These are phyloP conservation scores for Avena eriantha DNA, from an alignment of 176 grass and related monocot species.

Conservation along the genomic window DNA sequence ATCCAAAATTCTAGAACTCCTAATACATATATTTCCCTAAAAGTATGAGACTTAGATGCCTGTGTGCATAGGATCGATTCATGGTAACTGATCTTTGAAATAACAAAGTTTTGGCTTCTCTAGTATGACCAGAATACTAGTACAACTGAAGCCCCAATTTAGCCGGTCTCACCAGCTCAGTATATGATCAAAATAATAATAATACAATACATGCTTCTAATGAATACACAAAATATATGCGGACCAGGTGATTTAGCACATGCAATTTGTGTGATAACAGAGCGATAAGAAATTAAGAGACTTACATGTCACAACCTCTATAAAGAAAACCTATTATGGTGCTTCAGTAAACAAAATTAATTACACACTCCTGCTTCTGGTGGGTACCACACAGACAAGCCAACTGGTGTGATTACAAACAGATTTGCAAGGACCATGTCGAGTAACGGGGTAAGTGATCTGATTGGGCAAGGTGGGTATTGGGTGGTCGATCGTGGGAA, in stretches of 20 bases:
- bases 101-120: background rate
- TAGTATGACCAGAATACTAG: constrained; percentile 3
- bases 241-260: background rate
- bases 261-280: background rate
- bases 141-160: background rate
- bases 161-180: background rate
- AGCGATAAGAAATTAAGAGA: background rate
- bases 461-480: too few relatives aligned
- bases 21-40: background rate
- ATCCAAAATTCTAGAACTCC: background rate
- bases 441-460: too few relatives aligned
- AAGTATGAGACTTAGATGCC: background rate
- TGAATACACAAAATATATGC: background rate
- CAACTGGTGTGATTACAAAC: too few relatives aligned
- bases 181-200: background rate
- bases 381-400: background rate
- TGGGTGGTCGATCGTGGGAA: too few relatives aligned
- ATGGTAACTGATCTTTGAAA: background rate
- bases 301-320: background rate
- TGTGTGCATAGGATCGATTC: background rate
- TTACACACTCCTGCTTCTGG: background rate
- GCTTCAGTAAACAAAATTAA: background rate
- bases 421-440: too few relatives aligned
- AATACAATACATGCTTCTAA: background rate
- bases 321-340: background rate